Evolutionary conservation across 768 basidiomycete genomes (phyloP), one percentile per base, ranked within the genome.

Genomic region (Hemileccinum impolitum): DNA sequence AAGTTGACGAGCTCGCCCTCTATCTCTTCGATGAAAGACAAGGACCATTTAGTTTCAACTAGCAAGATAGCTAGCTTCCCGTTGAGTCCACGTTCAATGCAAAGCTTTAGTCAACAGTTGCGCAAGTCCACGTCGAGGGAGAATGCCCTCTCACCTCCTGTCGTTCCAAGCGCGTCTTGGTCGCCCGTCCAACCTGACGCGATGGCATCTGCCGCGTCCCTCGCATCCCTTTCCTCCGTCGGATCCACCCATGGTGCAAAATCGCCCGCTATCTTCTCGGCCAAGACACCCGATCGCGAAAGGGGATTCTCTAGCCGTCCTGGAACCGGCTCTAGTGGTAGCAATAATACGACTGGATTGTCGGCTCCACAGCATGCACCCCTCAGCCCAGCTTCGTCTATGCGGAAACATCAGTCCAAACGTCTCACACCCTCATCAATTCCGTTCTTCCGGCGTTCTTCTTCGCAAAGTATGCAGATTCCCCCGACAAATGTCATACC

Each of bases 381-480:
- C 17, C 77, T 88, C 19, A 90, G 87, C 58, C 89, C 89, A 28
- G 74, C 83, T 17, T 76, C 82, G 15, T 88, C 87, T 14, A 67
- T 84, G 37, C 80, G 83, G 45, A 81, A 85, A 35, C 77, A 79
- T 25, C 81, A 84, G 49, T 65, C 71, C 19, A 92, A 85, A 65
- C 84, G 93, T 50, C 79, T 93, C 39, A 94, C 93, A 1, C 92
- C 92, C 1, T 93, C 90, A 23, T 89, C 90, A 13, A 95, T 95
- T 51, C 93, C 93, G 2, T 95, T 95, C 70, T 94, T 95, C 74
- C 81, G 90, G 38, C 85, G 93, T 31, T 92, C 91, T 8, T 89
- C 90, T 23, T 94, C 93, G 7, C 88, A 92, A 61, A 90, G 87
- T 13, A 85, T 90, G 78, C 85, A 90, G 53, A 66, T 84, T 21